phyloP scores from a whole-genome alignment of 1,284 basidiomycete genomes.

The Ganoderma lingzhi region DNA sequence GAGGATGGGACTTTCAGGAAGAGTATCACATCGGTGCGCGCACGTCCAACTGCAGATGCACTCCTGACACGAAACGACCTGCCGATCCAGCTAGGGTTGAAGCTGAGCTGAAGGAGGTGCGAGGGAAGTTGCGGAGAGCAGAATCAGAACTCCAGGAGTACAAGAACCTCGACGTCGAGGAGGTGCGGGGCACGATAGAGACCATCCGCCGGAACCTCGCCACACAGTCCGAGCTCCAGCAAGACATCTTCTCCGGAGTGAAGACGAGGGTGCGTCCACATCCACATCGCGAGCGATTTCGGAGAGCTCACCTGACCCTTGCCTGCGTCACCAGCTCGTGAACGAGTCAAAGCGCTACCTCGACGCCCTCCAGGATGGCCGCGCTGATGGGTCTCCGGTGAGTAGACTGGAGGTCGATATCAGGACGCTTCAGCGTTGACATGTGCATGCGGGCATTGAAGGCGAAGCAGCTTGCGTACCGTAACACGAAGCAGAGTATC shows the following conservation, averaged over 20 bases:
- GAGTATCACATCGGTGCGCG: background rate
- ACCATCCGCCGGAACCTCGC: background rate
- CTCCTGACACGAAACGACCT: no score
- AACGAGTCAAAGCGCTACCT: background rate
- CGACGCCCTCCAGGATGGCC: background rate
- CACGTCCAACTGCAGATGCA: no score
- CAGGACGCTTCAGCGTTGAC: background rate
- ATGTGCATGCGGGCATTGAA: background rate
- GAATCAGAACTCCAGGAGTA: background rate
- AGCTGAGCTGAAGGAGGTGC: background rate
- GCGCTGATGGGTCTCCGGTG: background rate
- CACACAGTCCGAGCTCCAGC: background rate
- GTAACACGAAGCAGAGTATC: background rate
- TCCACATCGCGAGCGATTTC: background rate
- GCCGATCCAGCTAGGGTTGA: background rate
- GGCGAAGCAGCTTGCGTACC: background rate
- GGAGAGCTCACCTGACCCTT: background rate
- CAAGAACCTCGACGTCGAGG: background rate
- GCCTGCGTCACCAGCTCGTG: background rate
- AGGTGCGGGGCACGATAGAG: background rate
- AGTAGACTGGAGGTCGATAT: background rate
- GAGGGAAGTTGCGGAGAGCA: background rate
- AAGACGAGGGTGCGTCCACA: background rate
- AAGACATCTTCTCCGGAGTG: background rate
- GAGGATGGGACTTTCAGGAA: background rate